Evolutionary conservation across 2,329 filamentous ascomycete genomes (phyloP).

Genomic region (Fusarium mangiferae): DNA sequence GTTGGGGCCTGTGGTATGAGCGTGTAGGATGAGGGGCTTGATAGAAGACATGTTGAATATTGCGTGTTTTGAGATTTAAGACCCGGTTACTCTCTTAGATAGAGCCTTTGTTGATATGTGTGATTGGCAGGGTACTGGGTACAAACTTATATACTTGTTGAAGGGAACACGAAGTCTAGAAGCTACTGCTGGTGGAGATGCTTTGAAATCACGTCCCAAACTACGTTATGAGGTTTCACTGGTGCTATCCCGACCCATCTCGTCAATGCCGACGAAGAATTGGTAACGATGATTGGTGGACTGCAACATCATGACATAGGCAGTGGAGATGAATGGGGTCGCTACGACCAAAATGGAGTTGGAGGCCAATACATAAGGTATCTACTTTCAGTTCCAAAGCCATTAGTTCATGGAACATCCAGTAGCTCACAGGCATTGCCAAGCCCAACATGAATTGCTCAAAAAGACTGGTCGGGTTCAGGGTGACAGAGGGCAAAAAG

Average conservation of each 20-base stretch:
- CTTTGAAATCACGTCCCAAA: slow-evolving; percentile 5
- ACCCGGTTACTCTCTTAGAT: background rate
- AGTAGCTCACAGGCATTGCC: background rate
- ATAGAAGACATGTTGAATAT: background rate
- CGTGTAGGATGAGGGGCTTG: slow-evolving; percentile 14
- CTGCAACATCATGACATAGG: background rate
- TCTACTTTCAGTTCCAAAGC: background rate
- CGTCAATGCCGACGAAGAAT: background rate
- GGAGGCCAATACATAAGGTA: background rate
- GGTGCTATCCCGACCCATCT: background rate
- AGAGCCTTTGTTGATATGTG: too few relatives aligned
- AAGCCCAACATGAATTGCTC: rapidly evolving
- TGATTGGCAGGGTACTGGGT: too few relatives aligned
- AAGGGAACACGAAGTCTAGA: background rate
- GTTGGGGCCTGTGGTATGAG: slow-evolving; percentile 30
- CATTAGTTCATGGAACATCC: too few relatives aligned
- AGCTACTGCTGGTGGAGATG: background rate
- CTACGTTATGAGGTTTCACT: background rate
- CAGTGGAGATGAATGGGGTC: background rate
- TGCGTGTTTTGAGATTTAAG: background rate
- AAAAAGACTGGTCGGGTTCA: rapidly evolving
- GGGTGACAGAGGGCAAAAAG: background rate
- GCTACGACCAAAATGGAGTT: background rate
- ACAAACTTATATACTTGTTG: background rate
- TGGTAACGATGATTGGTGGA: background rate